Evolutionary conservation across 768 basidiomycete genomes (phyloP).

Genomic region (Zangia roseola): DNA sequence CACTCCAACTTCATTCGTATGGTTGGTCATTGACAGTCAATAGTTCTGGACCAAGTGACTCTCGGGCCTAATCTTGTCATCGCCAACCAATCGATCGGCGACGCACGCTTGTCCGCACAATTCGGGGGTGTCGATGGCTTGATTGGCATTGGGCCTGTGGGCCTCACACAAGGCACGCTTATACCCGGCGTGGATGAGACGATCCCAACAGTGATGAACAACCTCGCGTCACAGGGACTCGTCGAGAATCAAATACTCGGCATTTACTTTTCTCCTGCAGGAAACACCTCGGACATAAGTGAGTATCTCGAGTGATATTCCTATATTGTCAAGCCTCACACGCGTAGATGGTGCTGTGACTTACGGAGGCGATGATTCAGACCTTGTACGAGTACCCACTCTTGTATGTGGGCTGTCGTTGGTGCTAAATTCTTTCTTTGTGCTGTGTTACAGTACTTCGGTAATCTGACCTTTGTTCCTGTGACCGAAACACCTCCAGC

Average conservation of each 20-base stretch:
- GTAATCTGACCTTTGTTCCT: background rate
- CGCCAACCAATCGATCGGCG: background rate
- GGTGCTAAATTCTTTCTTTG: background rate
- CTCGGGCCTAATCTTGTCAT: background rate
- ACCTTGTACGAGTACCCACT: background rate
- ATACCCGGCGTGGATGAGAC: background rate
- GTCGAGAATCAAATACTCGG: slow-evolving; percentile 15
- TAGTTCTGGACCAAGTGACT: background rate
- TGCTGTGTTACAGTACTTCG: background rate
- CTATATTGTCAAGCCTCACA: background rate
- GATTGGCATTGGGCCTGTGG: background rate
- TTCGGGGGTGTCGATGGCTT: background rate
- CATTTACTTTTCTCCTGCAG: slow-evolving; percentile 18
- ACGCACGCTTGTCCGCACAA: background rate
- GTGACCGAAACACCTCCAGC: background rate
- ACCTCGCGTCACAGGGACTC: slow-evolving; percentile 14
- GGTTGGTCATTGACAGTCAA: background rate
- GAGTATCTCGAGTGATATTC: background rate
- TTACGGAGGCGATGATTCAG: background rate
- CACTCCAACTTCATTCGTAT: background rate
- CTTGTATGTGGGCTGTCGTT: background rate
- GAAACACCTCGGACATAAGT: slow-evolving; percentile 4
- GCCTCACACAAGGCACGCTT: background rate
- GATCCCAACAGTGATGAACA: slow-evolving; percentile 22
- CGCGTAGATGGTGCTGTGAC: background rate